Conservation (phyloP, 805 yeast species). For the Yamadazyma akitaensis region DNA sequence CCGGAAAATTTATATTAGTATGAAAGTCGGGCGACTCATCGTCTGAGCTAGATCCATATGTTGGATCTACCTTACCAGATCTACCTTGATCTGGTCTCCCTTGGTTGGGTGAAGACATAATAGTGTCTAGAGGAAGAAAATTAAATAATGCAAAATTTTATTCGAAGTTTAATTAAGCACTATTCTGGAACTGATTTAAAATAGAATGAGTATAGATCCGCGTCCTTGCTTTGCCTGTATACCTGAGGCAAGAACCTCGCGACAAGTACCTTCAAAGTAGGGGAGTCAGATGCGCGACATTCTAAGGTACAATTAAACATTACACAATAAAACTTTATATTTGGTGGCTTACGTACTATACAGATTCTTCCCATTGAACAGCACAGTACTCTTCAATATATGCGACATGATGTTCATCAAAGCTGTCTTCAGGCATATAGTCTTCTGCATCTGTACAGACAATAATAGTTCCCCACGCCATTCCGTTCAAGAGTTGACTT, state of each 20-base stretch:
- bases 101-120: neutral
- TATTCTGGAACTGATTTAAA: neutral
- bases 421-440: slow-evolving; percentile 43
- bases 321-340: too few relatives aligned
- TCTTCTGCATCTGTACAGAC: slow-evolving; percentile 77
- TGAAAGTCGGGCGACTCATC: slow-evolving; percentile 25
- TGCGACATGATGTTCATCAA: slow-evolving; percentile 68
- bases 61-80: neutral
- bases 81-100: neutral
- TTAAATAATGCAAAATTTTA: too few relatives aligned
- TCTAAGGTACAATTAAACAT: too few relatives aligned
- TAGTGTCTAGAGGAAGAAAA: neutral
- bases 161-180: neutral
- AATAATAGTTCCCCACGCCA: slow-evolving; percentile 96
- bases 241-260: too few relatives aligned
- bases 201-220: neutral
- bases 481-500: slow-evolving; percentile 60
- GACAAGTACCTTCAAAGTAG: too few relatives aligned
- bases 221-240: too few relatives aligned
- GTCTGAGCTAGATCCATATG: slow-evolving; percentile 26
- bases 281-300: too few relatives aligned
- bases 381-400: slow-evolving; percentile 78
- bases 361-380: slow-evolving; percentile 75
- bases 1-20: slow-evolving; percentile 31
- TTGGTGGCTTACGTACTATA: neutral